Evolutionary conservation across 768 basidiomycete genomes (phyloP).

Genomic region (Asterophora lycoperdoides): DNA sequence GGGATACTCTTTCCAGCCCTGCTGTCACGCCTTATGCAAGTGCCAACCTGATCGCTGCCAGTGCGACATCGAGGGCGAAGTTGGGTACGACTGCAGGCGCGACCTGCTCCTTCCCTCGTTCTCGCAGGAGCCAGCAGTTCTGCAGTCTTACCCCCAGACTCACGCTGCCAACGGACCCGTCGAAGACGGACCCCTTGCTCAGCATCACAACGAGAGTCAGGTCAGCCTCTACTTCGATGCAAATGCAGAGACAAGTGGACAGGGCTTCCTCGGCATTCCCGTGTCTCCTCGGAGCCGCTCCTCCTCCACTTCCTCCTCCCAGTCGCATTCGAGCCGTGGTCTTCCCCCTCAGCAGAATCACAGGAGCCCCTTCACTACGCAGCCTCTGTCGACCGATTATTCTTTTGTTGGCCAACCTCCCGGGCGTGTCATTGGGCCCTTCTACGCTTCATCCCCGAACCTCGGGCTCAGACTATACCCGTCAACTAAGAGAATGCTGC

Average conservation of each 20-base stretch:
- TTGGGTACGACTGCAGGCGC: constrained; percentile 19
- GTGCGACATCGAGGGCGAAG: constrained; percentile 15
- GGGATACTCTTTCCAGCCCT: constrained; percentile 15
- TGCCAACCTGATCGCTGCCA: constrained; percentile 18
- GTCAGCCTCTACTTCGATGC: constrained; percentile 1
- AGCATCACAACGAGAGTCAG: not conserved
- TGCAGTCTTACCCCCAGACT: not conserved
- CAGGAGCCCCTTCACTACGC: constrained; percentile 1
- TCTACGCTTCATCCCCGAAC: constrained; percentile 17
- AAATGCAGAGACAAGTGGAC: not conserved
- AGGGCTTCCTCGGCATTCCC: constrained; percentile 1
- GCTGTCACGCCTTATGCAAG: constrained; percentile 22
- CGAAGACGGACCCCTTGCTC: not conserved
- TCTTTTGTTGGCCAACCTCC: constrained; percentile 4
- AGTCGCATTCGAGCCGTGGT: constrained; percentile 28
- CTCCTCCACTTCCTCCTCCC: constrained; percentile 19
- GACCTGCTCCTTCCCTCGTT: constrained; percentile 15
- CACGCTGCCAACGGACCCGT: not conserved
- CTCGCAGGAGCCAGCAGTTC: not conserved
- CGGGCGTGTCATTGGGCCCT: constrained; percentile 9
- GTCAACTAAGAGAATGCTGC: not conserved
- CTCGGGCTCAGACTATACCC: constrained; percentile 12
- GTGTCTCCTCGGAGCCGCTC: constrained; percentile 20
- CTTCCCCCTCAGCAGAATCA: not conserved
- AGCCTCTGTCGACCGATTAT: constrained; percentile 5